Evolutionary conservation across 2,329 filamentous ascomycete species (phyloP).

Genomic region (Beauveria australis): DNA sequence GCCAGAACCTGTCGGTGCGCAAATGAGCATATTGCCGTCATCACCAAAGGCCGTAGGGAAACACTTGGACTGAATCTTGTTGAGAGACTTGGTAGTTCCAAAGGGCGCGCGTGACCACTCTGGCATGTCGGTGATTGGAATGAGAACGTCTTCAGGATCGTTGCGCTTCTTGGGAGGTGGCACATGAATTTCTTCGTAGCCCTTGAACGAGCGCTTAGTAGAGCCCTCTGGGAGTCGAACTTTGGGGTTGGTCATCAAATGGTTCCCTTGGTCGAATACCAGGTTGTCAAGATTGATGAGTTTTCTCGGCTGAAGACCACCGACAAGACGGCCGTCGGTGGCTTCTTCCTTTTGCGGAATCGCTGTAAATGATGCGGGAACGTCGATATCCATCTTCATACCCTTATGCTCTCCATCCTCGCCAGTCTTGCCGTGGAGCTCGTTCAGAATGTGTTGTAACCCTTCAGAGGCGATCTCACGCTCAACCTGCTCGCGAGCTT

Average conservation of each 20-base stretch:
- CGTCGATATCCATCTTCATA: constrained; percentile 92
- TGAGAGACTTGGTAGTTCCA: constrained; percentile 76
- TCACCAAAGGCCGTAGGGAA: constrained; percentile 85
- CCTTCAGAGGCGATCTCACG: constrained; percentile 88
- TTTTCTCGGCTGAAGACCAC: constrained; percentile 77
- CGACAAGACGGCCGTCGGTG: constrained; percentile 61
- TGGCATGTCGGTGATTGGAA: constrained; percentile 80
- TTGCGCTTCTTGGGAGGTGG: constrained; percentile 82
- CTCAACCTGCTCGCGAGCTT: constrained; percentile 69
- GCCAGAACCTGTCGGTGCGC: constrained; percentile 91
- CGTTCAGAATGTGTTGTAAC: constrained; percentile 76
- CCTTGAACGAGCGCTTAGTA: constrained; percentile 92
- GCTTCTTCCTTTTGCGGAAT: constrained; percentile 44
- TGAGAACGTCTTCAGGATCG: constrained; percentile 70
- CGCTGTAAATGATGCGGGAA: constrained; percentile 51
- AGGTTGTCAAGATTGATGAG: constrained; percentile 92
- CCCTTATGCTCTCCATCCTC: constrained; percentile 47
- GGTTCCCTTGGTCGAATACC: constrained; percentile 94
- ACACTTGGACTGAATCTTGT: constrained; percentile 92
- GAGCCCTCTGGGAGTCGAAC: constrained; percentile 90
- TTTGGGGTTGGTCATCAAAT: constrained; percentile 98
- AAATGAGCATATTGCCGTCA: constrained; percentile 96
- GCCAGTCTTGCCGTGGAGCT: constrained; percentile 67
- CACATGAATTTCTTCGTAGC: constrained; percentile 97
- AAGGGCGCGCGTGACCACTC: constrained; percentile 89